Conservation (phyloP, 768 basidiomycete species). For the Amanita pallidorosea region DNA sequence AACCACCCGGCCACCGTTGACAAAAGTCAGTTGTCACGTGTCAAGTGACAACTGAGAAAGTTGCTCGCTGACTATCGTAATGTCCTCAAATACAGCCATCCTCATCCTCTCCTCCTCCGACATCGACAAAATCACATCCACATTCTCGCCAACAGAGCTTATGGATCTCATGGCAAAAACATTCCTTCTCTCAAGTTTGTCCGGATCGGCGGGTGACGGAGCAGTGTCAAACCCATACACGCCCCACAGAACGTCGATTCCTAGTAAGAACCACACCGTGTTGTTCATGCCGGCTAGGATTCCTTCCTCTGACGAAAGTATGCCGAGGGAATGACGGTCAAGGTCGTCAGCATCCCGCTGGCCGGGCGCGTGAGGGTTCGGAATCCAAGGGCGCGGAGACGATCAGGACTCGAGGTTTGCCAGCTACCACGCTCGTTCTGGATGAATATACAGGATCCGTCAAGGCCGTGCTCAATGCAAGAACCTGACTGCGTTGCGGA, state of each 20-base stretch:
- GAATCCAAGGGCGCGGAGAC: constrained; percentile 12
- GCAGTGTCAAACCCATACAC: constrained; percentile 16
- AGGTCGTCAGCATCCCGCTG: constrained; percentile 70
- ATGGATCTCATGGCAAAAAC: constrained; percentile 47
- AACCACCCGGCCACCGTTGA: no score
- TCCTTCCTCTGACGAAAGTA: neutral
- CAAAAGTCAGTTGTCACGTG: no score
- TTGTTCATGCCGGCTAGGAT: constrained; percentile 83
- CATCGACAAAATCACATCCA: constrained; percentile 37
- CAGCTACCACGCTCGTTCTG: constrained; percentile 67
- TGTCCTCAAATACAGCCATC: constrained; percentile 13
- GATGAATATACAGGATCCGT: constrained; percentile 60
- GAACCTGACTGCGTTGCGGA: constrained; percentile 70
- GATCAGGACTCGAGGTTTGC: constrained; percentile 37
- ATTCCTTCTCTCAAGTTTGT: constrained; percentile 35
- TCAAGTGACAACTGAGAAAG: no score
- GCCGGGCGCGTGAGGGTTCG: constrained; percentile 15
- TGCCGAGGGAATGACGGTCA: constrained; percentile 49
- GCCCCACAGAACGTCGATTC: constrained; percentile 54
- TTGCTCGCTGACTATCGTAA: no score
- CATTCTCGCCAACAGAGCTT: constrained; percentile 33
- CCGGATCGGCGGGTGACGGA: neutral
- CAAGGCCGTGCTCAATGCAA: constrained; percentile 73
- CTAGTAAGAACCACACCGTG: constrained; percentile 41
- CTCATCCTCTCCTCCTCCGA: constrained; percentile 55